Evolutionary conservation across 1,284 basidiomycete genomes (phyloP).

Genomic region (Wallemia ichthyophaga): DNA sequence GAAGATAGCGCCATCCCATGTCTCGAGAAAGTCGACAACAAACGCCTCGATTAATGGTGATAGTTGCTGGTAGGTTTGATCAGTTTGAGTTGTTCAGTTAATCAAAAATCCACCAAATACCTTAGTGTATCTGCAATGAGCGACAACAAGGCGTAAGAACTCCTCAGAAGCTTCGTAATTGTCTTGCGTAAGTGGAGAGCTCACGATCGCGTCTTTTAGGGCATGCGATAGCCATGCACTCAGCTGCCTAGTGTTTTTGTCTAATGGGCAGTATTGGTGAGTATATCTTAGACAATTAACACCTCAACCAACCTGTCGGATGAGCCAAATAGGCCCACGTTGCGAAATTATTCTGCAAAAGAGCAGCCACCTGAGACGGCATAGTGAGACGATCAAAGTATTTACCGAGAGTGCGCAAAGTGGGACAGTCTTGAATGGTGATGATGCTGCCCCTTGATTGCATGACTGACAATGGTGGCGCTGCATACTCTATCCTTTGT

Average conservation of each 20-base stretch:
- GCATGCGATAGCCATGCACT: not conserved
- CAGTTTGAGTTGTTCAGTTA: no score
- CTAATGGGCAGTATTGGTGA: no score
- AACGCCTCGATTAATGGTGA: not conserved
- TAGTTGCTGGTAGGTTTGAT: not conserved
- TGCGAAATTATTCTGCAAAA: not conserved
- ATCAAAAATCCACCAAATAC: not conserved
- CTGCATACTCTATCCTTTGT: not conserved
- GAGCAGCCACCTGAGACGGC: not conserved
- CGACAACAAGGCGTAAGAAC: not conserved
- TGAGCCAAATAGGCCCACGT: not conserved
- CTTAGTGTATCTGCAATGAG: not conserved
- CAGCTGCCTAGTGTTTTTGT: not conserved
- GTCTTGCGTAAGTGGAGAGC: not conserved
- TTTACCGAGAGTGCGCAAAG: not conserved
- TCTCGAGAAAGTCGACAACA: not conserved
- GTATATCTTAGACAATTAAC: no score
- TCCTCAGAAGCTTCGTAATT: not conserved
- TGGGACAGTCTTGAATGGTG: not conserved
- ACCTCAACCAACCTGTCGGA: not conserved
- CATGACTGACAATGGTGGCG: not conserved
- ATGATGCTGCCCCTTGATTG: not conserved
- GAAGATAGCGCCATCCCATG: not conserved
- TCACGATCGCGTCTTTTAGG: not conserved
- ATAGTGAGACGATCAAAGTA: not conserved